Percentiles rank a stretch among this genome's conserved stretches.
phyloP scores from a whole-genome alignment of 345 rosid genomes.

The Euphorbia lathyris region DNA sequence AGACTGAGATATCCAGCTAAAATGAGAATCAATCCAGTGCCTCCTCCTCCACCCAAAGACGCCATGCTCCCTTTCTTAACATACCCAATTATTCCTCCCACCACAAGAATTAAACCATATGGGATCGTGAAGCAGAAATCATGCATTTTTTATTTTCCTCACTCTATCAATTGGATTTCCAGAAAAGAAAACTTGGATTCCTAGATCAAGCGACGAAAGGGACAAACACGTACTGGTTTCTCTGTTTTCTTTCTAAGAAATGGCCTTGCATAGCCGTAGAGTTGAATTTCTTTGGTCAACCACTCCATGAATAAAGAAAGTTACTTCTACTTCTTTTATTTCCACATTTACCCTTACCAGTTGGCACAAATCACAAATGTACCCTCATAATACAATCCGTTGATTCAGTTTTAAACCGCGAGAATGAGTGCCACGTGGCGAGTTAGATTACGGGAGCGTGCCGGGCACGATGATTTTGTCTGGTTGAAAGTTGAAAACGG shows the following conservation, averaged over 20 bases:
- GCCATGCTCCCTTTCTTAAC: conserved; percentile 69
- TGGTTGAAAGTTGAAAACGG: neutral
- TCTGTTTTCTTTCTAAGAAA: too few species aligned
- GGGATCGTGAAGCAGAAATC: conserved; percentile 99
- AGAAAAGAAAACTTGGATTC: neutral
- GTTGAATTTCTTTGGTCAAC: conserved; percentile 39
- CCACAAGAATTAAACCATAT: conserved; percentile 74
- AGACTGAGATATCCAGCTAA: conserved; percentile 83
- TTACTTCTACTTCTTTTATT: neutral
- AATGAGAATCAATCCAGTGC: conserved; percentile 68
- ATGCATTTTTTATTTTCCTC: conserved; percentile 48
- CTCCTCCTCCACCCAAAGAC: conserved; percentile 83
- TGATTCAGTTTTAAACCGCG: neutral
- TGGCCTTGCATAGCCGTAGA: too few species aligned
- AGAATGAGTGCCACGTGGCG: neutral
- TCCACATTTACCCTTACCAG: neutral
- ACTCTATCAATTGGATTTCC: neutral
- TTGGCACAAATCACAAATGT: neutral
- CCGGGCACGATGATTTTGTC: neutral
- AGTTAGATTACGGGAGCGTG: conserved; percentile 6
- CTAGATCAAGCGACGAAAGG: neutral
- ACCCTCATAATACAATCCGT: neutral
- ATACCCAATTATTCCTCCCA: conserved; percentile 80
- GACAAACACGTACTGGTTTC: neutral
- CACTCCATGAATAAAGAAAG: neutral